phyloP scores from a whole-genome alignment of 2,329 filamentous ascomycete genomes.

The Arthroderma uncinatum region DNA sequence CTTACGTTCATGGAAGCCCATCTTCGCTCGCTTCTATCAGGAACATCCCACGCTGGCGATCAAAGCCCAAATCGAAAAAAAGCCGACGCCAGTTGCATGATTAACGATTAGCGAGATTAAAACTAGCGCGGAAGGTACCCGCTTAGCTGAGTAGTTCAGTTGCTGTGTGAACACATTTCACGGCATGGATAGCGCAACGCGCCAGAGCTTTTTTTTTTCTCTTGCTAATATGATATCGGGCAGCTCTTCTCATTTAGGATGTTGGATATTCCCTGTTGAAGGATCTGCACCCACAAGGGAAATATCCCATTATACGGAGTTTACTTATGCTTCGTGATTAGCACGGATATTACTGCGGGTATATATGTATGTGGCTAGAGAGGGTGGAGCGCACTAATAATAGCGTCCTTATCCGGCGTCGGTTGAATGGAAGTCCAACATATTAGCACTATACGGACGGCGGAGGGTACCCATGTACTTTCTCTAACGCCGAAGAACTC shows the following conservation, averaged over 20 bases:
- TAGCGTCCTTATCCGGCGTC: neutral
- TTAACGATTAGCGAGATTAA: neutral
- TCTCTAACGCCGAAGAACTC: neutral
- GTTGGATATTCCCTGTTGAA: neutral
- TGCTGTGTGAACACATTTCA: no score
- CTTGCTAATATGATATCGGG: neutral
- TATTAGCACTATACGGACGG: neutral
- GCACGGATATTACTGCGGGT: constrained; percentile 3
- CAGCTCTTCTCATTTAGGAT: neutral
- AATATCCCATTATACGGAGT: neutral
- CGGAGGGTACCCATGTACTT: neutral
- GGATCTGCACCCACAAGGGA: neutral
- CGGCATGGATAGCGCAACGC: no score
- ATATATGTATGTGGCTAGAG: neutral
- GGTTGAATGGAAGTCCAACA: constrained; percentile 3
- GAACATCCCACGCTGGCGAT: neutral
- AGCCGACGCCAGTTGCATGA: neutral
- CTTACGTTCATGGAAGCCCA: neutral
- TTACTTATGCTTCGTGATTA: neutral
- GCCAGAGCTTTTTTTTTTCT: no score
- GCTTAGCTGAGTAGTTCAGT: neutral
- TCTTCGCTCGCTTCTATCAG: neutral
- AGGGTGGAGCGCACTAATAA: neutral
- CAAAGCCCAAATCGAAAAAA: constrained; percentile 1
- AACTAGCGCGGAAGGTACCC: neutral